Evolutionary conservation across 2,329 filamentous ascomycete genomes (phyloP), one percentile per base, ranked within the genome.

Genomic region (Pleomassaria siparia): DNA sequence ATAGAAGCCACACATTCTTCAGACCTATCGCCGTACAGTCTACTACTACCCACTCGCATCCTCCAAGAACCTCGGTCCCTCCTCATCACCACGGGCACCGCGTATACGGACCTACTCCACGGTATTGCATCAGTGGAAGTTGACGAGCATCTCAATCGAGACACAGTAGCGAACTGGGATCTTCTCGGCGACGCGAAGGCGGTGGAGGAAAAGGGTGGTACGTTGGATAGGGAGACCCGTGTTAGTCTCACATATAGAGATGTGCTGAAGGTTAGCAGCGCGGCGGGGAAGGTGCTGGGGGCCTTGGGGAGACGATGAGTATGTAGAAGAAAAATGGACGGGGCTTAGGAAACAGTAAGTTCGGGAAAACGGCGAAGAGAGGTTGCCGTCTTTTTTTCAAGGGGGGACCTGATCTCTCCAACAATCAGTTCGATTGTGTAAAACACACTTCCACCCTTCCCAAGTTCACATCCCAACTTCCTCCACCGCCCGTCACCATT

Each of bases 171-270:
- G 37, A 94, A 94, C 64, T 94, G 89, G 89, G 59, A 74, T 9
- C 70, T 89, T 13, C 73, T 92, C 28, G 76, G 80, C 7, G 76
- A 82, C 16, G 65, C 69, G 2, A 68, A 74, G 3, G 18, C n/a
- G 3, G 58, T 75, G 24, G 62, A 63, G 11, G 54, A 36, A 51
- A 60, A 43, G 77, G 72, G 76, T 10, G 86, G 86, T 1, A 71
- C 70, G 33, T 85, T 82, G 62, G 60, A 75, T 43, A 80, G 88
- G 33, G 70, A 74, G 35, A 84, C 78, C 10, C 80, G 89, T 46
- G 82, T 84, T 21, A 91, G 88, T 70, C 73, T 92, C 55, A 94
- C 89, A 1, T 92, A 94, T 66, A 80, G 92, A 55, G 91, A 97
- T 74, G 92, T 97, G 32, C 73, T 92, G 56, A 69, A 59, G 48